phyloP scores from a whole-genome alignment of 768 basidiomycete genomes.

The Trametes punicea region DNA sequence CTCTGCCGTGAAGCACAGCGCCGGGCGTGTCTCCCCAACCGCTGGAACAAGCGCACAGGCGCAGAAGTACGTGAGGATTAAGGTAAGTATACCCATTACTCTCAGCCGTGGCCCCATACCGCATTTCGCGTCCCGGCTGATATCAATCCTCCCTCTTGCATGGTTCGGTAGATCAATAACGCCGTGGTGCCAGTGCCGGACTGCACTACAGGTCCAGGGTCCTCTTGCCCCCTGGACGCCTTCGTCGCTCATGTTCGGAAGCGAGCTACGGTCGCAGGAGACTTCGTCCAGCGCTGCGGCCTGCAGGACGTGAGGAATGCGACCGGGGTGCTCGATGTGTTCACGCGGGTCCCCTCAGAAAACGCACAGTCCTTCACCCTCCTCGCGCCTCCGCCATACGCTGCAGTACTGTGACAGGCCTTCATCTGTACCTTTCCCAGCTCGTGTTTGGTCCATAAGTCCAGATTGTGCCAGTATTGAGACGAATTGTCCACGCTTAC shows the following conservation, averaged over 20 bases:
- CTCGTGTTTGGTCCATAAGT: too few relatives aligned
- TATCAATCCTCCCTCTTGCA: neutral
- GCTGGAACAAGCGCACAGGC: conserved; percentile 14
- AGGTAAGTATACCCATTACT: conserved; percentile 25
- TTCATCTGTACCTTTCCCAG: neutral
- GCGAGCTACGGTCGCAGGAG: conserved; percentile 31
- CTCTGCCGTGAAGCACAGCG: conserved; percentile 17
- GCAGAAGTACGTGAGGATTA: conserved; percentile 35
- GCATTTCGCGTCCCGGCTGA: too few relatives aligned
- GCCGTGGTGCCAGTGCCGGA: conserved; percentile 41
- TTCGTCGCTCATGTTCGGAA: conserved; percentile 33
- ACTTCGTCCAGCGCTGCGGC: conserved; percentile 38
- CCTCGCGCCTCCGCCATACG: conserved; percentile 8
- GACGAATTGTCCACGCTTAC: too few relatives aligned
- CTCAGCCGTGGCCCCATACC: too few relatives aligned
- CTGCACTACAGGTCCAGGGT: conserved; percentile 39
- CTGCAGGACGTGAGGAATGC: conserved; percentile 26
- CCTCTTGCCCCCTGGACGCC: conserved; percentile 34
- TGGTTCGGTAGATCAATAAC: conserved; percentile 32
- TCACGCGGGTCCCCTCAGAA: conserved; percentile 17
- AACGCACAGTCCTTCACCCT: conserved; percentile 13
- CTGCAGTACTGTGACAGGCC: neutral
- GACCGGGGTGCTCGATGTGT: conserved; percentile 23
- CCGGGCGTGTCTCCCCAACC: conserved; percentile 9
- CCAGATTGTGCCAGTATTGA: too few relatives aligned